Percentiles rank a stretch among this genome's conserved stretches.
Conservation (phyloP, 2,329 filamentous ascomycete genomes). For the Xylariaceae sp. region DNA sequence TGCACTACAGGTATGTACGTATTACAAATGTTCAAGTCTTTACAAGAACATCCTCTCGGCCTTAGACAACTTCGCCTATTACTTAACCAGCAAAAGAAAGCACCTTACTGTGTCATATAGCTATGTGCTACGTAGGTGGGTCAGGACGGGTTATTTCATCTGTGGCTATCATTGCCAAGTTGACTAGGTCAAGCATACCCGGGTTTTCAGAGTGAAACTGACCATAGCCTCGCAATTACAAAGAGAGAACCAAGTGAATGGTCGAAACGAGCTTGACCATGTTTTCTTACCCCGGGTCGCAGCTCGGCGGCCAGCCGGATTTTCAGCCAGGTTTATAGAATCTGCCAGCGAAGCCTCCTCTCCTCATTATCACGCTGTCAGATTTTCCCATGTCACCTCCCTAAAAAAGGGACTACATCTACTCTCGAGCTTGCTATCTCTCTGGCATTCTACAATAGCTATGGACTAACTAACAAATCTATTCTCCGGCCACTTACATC, state of each 20-base stretch:
- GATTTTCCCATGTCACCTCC: background rate
- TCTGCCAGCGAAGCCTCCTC: background rate
- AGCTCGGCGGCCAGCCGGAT: background rate
- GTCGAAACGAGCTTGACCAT: background rate
- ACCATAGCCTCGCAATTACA: background rate
- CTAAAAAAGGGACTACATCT: background rate
- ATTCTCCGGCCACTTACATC: too few relatives aligned
- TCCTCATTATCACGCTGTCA: background rate
- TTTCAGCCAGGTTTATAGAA: background rate
- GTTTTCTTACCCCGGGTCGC: background rate
- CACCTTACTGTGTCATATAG: too few relatives aligned
- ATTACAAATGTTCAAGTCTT: too few relatives aligned
- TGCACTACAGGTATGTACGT: too few relatives aligned
- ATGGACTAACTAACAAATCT: too few relatives aligned
- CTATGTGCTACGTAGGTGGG: too few relatives aligned
- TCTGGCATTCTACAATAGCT: too few relatives aligned
- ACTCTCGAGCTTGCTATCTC: background rate
- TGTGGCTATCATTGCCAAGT: background rate
- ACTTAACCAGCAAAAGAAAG: too few relatives aligned
- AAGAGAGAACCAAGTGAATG: background rate
- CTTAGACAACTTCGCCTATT: too few relatives aligned
- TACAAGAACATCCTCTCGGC: too few relatives aligned
- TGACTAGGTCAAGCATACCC: background rate
- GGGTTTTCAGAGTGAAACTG: background rate
- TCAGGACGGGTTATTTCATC: background rate